Conservation (phyloP, 306 rosid genomes). For the Neltuma alba region DNA sequence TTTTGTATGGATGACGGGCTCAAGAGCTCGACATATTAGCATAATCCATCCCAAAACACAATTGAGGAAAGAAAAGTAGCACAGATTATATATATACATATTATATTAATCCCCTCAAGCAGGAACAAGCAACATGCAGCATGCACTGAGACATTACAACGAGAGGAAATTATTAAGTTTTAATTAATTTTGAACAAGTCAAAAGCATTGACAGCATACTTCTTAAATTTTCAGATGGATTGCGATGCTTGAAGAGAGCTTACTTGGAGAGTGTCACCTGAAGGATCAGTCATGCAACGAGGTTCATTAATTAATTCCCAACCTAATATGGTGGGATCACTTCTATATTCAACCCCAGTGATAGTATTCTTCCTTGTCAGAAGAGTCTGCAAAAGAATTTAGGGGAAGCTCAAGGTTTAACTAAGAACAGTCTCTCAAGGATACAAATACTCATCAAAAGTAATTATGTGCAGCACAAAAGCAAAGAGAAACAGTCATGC, state of each 20-base stretch:
- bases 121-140: neutral
- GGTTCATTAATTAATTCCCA: slow-evolving; percentile 99
- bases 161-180: slow-evolving; percentile 8
- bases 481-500: neutral
- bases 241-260: slow-evolving; percentile 39
- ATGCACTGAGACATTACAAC: neutral
- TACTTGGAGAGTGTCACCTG: slow-evolving; percentile 98
- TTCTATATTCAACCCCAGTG: slow-evolving; percentile 87
- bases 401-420: slow-evolving; percentile 35
- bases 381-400: slow-evolving; percentile 59
- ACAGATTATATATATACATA: neutral
- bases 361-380: slow-evolving; percentile 89
- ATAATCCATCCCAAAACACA: slow-evolving; percentile 13
- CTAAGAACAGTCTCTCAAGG: slow-evolving; percentile 1
- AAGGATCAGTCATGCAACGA: slow-evolving; percentile 89
- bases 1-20: slow-evolving; percentile 23
- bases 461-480: slow-evolving; percentile 10
- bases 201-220: slow-evolving; percentile 6
- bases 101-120: neutral
- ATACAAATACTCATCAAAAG: slow-evolving; percentile 22
- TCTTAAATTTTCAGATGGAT: slow-evolving; percentile 14
- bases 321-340: slow-evolving; percentile 88
- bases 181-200: neutral
- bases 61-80: slow-evolving; percentile 8
- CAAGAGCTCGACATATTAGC: slow-evolving; percentile 6